Base-by-base conservation (phyloP, 306 rosid genomes). In the Pyrus communis region DNA sequence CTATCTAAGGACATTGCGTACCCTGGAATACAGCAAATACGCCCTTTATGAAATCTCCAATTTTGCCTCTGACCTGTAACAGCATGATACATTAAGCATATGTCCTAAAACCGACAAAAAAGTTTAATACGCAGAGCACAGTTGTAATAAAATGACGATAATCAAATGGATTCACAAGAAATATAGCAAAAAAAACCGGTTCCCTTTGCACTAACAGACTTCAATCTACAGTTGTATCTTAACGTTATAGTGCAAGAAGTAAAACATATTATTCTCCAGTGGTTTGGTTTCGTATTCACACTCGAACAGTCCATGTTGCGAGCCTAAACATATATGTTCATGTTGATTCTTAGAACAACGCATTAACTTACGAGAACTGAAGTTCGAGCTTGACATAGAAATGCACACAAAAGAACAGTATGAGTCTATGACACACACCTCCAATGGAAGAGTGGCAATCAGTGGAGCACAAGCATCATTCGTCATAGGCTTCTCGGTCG, bases 401-500 rank as follows among this genome's bases (percentile, higher is more conserved):
- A 5, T 18, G 43, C 4, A 74, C 33, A 71, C 14, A 3, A 76
- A 61, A 81, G 28, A 79, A 67, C 21, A n/a, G 21, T 8, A 49
- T 1, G 55, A 49, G 45, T 49, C 55, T 33, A 67, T 58, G 43
- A 83, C 10, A 66, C 84, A 61, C 58, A 92, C 96, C 97, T 92
- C 97, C 87, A 92, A 79, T 46, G 96, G 93, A 75, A 92, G 97
- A 58, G 93, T 92, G 57, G 97, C 96, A 71, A 90, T 90, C 85
- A 92, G 75, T 19, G 97, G 97, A 49, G 93, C 97, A 31, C 96
- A 90, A 30, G 89, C 87, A 77, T 88, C 92, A 49, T 72, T 83
- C 28, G 86, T 90, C 86, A 92, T 33, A 15, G 86, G 66, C 77
- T 90, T 90, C 72, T 90, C 96, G 1, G 92, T 82, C 5, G 92